Conservation (phyloP, 495 filamentous ascomycete genomes). For the Polyplosphaeria fusca region DNA sequence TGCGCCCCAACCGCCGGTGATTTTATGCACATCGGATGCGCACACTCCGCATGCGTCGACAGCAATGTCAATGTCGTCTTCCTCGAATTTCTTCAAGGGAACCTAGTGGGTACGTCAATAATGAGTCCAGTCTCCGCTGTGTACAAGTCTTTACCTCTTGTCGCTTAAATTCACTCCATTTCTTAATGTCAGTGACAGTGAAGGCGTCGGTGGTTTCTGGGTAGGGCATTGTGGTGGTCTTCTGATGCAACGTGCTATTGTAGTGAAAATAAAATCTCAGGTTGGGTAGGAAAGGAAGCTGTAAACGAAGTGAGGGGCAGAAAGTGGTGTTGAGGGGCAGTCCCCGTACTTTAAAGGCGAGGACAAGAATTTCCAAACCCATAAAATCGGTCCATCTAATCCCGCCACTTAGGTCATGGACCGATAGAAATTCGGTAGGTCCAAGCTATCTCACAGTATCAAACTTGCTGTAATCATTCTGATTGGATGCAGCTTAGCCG, state of each 20-base stretch:
- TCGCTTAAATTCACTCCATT: conserved; percentile 63
- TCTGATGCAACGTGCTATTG: background rate
- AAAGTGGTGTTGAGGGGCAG: conserved; percentile 26
- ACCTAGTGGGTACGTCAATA: conserved; percentile 59
- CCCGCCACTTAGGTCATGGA: conserved; percentile 31
- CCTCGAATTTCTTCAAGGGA: conserved; percentile 73
- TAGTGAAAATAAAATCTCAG: background rate
- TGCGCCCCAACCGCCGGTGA: conserved; percentile 73
- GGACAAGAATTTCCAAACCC: conserved; percentile 1
- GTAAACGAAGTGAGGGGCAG: conserved; percentile 1
- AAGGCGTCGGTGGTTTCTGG: conserved; percentile 76
- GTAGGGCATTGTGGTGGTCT: conserved; percentile 62
- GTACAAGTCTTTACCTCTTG: conserved; percentile 50
- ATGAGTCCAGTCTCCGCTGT: background rate
- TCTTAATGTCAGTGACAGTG: conserved; percentile 59
- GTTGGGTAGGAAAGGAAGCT: background rate
- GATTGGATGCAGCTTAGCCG: conserved; percentile 7
- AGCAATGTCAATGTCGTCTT: conserved; percentile 70
- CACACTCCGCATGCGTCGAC: conserved; percentile 76
- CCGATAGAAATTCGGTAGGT: conserved; percentile 3
- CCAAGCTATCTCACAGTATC: conserved; percentile 5
- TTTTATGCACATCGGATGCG: conserved; percentile 74
- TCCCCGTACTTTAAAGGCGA: background rate
- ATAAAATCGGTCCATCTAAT: conserved; percentile 13
- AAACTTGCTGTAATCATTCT: conserved; percentile 5